Conservation (phyloP, 345 rosid genomes). For the Eucalyptus tenuipes region DNA sequence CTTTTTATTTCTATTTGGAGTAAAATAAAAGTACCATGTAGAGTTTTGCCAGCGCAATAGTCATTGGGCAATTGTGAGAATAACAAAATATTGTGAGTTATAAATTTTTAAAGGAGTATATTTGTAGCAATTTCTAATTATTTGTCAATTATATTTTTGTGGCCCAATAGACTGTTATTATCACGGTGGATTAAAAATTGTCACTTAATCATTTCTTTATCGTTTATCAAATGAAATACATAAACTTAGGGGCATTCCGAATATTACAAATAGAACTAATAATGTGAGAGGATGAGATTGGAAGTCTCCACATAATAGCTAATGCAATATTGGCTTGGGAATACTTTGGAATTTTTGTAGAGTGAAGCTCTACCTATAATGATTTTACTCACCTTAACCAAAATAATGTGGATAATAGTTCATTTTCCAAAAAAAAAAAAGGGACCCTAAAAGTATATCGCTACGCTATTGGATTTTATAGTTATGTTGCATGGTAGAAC, state of each 20-base stretch:
- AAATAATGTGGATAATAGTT: background rate
- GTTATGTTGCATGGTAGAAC: background rate
- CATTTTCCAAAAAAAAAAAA: background rate
- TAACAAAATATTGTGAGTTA: no score
- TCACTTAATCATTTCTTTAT: no score
- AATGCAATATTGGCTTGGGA: background rate
- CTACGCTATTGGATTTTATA: background rate
- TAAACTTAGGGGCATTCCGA: background rate
- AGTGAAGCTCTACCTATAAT: background rate
- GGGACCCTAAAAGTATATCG: background rate
- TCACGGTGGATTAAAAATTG: no score
- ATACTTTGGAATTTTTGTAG: background rate
- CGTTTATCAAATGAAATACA: background rate
- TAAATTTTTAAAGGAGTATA: no score
- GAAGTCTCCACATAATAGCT: background rate
- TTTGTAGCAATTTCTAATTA: no score
- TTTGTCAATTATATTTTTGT: no score
- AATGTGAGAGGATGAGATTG: background rate
- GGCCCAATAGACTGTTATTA: no score
- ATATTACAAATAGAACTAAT: background rate
- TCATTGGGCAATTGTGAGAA: no score
- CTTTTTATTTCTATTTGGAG: background rate
- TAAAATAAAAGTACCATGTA: background rate
- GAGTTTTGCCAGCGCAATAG: accelerated
- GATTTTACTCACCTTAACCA: background rate